Evolutionary conservation across 129 eudicot species (phyloP), one percentile per base, ranked within the genome.

Genomic region (Artemisia tridentata): DNA sequence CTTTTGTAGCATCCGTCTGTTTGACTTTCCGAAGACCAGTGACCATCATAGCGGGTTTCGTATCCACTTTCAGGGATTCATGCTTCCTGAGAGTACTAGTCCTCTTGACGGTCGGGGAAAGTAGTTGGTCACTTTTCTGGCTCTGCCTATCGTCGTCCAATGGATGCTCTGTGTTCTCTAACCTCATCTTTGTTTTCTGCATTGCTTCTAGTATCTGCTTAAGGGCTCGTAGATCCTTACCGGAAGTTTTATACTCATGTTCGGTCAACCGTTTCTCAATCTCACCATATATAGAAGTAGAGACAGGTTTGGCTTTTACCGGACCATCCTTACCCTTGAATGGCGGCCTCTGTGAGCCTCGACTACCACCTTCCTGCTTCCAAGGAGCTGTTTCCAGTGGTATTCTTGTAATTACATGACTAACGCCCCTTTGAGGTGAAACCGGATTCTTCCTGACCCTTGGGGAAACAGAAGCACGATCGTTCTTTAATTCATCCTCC

Each of bases 131-230:
- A 0, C 21, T 55, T 66, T 63, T 77, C 47, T 70, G 78, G 57
- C 71, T 80, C 58, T 29, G 57, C 81, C 20, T 52, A 69, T 63
- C 83, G 58, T 73, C 75, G 16, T 69, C 68, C 43, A 70, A 68
- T 27, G 51, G 38, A 31, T 55, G 69, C 46, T 80, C 87, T 72
- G 65, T 72, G 49, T 67, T 64, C 77, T 81, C 90, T 52, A 80
- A 63, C 73, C 78, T 80, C 67, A 52, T 76, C 76, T 85, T 88
- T 43, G 90, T 86, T 72, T 79, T 87, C 77, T 90, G 84, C 96
- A 93, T 87, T 80, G 99, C 90, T 76, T 93, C 97, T 53, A 90
- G 96, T 58, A 93, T 93, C 82, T 93, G 99, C 80, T 93, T 93
- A 17, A 93, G 97, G 53, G 96, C 99, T 73, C 97, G 81, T 74